Evolutionary conservation across 1,139 yeast species (phyloP).

Genomic region (Candida freyschussii): DNA sequence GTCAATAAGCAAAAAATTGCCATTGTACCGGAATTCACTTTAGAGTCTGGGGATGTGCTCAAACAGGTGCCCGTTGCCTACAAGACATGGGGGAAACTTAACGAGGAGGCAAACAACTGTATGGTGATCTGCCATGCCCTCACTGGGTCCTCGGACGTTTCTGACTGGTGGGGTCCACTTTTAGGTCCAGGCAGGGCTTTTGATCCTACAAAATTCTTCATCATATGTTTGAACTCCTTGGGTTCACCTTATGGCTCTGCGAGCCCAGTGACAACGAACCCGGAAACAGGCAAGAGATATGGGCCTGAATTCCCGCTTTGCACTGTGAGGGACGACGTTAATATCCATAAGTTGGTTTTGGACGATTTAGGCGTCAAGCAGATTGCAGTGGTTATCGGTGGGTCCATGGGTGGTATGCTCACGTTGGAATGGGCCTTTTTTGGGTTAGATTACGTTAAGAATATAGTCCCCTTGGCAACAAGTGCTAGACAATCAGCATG

Average conservation of each 20-base stretch:
- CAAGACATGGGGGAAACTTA: constrained; percentile 90
- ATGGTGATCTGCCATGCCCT: constrained; percentile 90
- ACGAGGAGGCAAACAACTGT: constrained; percentile 62
- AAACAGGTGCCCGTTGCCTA: constrained; percentile 84
- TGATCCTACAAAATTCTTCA: constrained; percentile 82
- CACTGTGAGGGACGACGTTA: constrained; percentile 86
- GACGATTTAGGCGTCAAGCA: constrained; percentile 67
- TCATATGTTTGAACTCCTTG: constrained; percentile 80
- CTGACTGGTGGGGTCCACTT: constrained; percentile 99
- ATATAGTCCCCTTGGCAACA: constrained; percentile 83
- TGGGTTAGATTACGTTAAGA: constrained; percentile 64
- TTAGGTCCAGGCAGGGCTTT: constrained; percentile 83
- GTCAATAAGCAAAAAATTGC: constrained; percentile 81
- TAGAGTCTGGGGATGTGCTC: constrained; percentile 81
- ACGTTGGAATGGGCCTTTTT: constrained; percentile 83
- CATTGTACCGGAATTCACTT: constrained; percentile 65
- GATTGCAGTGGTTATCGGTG: constrained; percentile 86
- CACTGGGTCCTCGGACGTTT: constrained; percentile 91
- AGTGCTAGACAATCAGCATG: constrained; percentile 95
- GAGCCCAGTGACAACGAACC: constrained; percentile 78
- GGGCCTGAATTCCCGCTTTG: constrained; percentile 96
- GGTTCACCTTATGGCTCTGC: constrained; percentile 98
- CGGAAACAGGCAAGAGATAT: constrained; percentile 65
- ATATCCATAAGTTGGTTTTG: constrained; percentile 70
- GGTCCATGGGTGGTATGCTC: constrained; percentile 99